These are phyloP conservation scores for Amauroascus niger DNA, from an alignment of 2,329 filamentous ascomycete genomes.

Conservation along the genomic window DNA sequence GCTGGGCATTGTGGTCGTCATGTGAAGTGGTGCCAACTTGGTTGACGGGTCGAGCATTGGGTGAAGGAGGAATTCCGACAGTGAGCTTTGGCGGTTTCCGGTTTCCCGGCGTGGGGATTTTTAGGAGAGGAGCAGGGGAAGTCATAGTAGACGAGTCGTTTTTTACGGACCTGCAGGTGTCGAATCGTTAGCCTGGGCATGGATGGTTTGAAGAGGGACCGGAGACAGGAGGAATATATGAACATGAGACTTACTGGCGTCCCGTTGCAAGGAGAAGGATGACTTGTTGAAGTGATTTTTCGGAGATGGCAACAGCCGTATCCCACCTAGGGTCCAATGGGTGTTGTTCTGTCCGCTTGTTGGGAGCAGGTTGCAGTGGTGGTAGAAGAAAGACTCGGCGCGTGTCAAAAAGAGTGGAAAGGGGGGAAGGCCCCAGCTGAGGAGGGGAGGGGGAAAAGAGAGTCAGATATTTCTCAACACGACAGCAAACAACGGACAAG, in stretches of 20 bases:
- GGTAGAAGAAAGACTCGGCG: background rate
- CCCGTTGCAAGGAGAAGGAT: background rate
- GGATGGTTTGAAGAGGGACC: background rate
- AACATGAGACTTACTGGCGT: background rate
- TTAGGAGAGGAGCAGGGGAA: constrained; percentile 67
- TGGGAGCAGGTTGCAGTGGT: background rate
- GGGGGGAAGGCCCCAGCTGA: too few species aligned
- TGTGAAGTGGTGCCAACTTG: constrained; percentile 25
- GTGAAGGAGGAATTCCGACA: constrained; percentile 80
- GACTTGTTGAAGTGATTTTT: too few species aligned
- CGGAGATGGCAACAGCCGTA: too few species aligned
- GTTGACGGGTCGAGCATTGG: constrained; percentile 63
- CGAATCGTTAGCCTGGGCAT: background rate
- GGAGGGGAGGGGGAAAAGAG: background rate
- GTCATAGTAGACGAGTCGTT: constrained; percentile 46
- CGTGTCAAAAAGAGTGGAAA: background rate
- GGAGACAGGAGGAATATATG: background rate
- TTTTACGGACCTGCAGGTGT: background rate
- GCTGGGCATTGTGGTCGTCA: constrained; percentile 30
- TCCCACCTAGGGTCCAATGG: too few species aligned
- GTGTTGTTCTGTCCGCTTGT: background rate
- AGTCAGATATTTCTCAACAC: background rate
- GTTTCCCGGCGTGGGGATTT: constrained; percentile 67
- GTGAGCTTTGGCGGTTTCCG: constrained; percentile 66
- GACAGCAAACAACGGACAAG: background rate